phyloP scores from a whole-genome alignment of 495 filamentous ascomycete species.

The Annulohypoxylon stygium region DNA sequence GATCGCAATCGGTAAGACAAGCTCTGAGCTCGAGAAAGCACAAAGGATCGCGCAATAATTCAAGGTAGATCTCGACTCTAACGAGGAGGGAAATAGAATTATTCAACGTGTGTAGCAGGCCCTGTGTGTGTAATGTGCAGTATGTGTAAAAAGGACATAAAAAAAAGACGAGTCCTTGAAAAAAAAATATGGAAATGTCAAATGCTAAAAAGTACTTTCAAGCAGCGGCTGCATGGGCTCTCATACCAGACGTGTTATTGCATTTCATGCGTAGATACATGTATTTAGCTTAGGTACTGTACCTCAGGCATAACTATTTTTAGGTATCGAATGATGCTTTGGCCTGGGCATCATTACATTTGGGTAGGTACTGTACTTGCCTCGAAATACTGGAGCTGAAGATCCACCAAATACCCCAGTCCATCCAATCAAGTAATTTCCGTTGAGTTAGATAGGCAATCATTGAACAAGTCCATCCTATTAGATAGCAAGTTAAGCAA shows the following conservation, averaged over 20 bases:
- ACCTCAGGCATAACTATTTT: slow-evolving; percentile 14
- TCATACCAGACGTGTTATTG: slow-evolving; percentile 43
- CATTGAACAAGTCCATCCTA: slow-evolving; percentile 14
- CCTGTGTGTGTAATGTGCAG: slow-evolving; percentile 18
- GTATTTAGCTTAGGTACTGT: slow-evolving; percentile 14
- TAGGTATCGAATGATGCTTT: slow-evolving; percentile 7
- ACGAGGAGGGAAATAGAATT: slow-evolving; percentile 23
- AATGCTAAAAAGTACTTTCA: slow-evolving; percentile 34
- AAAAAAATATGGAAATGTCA: slow-evolving; percentile 45
- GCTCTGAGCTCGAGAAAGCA: slow-evolving; percentile 19
- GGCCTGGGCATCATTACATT: slow-evolving; percentile 11
- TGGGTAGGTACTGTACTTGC: slow-evolving; percentile 13
- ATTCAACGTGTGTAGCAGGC: slow-evolving; percentile 37
- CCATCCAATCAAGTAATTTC: slow-evolving; percentile 33
- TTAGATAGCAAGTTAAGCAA: slow-evolving; percentile 9
- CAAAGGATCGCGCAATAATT: slow-evolving; percentile 15
- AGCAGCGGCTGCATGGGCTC: slow-evolving; percentile 2
- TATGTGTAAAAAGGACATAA: slow-evolving; percentile 36
- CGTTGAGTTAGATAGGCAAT: slow-evolving; percentile 33
- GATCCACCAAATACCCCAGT: slow-evolving; percentile 11
- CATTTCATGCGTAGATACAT: slow-evolving; percentile 35
- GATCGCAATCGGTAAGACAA: slow-evolving; percentile 29
- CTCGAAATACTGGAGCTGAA: slow-evolving; percentile 6
- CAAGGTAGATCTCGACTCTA: slow-evolving; percentile 16
- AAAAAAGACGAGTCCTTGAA: slow-evolving; percentile 36